Conservation (phyloP, 2,329 filamentous ascomycete genomes). For the Alternaria triticina region DNA sequence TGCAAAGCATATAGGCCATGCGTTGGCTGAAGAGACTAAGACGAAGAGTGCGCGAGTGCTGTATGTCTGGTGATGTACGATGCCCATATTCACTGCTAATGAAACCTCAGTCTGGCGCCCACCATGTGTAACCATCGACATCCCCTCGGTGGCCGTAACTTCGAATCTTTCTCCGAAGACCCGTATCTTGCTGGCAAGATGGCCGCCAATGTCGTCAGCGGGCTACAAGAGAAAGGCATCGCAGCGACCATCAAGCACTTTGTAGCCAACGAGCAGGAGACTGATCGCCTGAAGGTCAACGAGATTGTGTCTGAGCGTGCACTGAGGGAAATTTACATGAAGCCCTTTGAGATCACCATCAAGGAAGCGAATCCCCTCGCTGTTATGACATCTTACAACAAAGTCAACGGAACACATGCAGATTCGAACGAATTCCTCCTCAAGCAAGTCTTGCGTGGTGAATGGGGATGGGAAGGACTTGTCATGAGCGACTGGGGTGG, state of each 20-base stretch:
- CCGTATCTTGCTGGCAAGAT: constrained; percentile 71
- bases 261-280: constrained; percentile 71
- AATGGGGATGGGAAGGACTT: constrained; percentile 76
- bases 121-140: constrained; percentile 83
- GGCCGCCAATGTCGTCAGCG: constrained; percentile 64
- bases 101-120: constrained; percentile 63
- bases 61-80: constrained; percentile 19
- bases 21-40: constrained; percentile 73
- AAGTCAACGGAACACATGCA: constrained; percentile 73
- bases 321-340: constrained; percentile 60
- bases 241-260: constrained; percentile 78
- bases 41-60: constrained; percentile 76
- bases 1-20: constrained; percentile 59
- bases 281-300: constrained; percentile 67
- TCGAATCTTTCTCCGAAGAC: constrained; percentile 76
- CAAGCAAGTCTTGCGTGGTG: constrained; percentile 70
- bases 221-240: constrained; percentile 70
- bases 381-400: constrained; percentile 78
- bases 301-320: constrained; percentile 64
- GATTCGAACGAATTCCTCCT: constrained; percentile 70
- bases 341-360: constrained; percentile 73
- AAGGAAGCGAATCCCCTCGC: constrained; percentile 71
- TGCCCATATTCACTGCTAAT: neutral
- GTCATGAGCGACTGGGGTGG: constrained; percentile 69
- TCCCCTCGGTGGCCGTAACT: constrained; percentile 79